These are phyloP conservation scores for Tephrocybe sp. DNA, from an alignment of 768 basidiomycete species.

Conservation along the genomic window DNA sequence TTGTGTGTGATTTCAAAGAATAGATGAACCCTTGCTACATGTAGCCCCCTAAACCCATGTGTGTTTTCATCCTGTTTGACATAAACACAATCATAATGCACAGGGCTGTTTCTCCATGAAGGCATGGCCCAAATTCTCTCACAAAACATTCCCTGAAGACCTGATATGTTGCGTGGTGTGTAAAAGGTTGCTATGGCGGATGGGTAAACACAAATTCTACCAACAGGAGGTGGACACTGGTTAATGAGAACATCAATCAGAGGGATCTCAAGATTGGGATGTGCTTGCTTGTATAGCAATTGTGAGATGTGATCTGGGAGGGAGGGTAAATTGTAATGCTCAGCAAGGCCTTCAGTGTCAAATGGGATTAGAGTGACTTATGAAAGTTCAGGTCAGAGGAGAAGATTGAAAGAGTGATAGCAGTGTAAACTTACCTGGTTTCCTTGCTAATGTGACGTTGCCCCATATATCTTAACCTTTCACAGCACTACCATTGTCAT, in stretches of 20 bases:
- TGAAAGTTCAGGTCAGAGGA: too few species aligned
- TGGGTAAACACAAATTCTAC: slow-evolving; percentile 6
- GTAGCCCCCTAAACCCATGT: too few species aligned
- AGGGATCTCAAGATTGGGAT: too few species aligned
- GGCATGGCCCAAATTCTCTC: not conserved
- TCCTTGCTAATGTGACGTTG: not conserved
- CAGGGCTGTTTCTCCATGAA: not conserved
- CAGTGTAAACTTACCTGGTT: too few species aligned
- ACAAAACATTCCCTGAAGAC: too few species aligned
- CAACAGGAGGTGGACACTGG: not conserved
- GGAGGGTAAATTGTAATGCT: not conserved
- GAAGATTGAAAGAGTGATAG: too few species aligned
- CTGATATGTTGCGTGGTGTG: slow-evolving; percentile 6
- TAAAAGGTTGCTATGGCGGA: slow-evolving; percentile 4
- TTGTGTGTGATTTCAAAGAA: slow-evolving; percentile 23
- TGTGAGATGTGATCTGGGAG: too few species aligned
- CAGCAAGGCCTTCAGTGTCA: not conserved
- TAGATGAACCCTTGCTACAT: too few species aligned
- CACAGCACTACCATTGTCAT: not conserved
- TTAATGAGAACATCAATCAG: not conserved
- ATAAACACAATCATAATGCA: too few species aligned
- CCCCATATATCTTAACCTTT: not conserved
- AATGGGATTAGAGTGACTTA: not conserved
- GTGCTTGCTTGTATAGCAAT: too few species aligned
- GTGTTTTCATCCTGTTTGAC: too few species aligned